Base-by-base conservation (phyloP, 768 basidiomycete species). In the Lyophyllum shimeji region DNA sequence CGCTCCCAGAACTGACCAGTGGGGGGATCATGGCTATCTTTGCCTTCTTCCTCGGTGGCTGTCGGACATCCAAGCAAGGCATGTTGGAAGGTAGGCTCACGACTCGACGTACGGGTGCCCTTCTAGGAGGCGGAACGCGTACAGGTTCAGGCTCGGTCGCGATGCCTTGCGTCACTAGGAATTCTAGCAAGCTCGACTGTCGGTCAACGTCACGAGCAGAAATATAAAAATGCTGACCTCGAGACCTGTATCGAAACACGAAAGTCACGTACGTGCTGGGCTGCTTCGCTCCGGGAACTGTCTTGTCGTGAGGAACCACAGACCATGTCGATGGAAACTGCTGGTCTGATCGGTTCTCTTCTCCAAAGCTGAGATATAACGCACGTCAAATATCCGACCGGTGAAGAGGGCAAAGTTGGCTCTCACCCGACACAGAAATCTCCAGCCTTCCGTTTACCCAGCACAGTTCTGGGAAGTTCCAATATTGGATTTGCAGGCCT, bases 181-280 rank as follows among this genome's bases (percentile, higher is more conserved):
- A 84, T 39, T 79, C 83, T 82, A 53, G 27, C 46, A 51, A 18
- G 9, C n/a, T 4, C 33, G 34, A 34, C 34, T 43, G 42, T 15
- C 20, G 18, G 24, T 18, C 31, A 21, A 52, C 47, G 37, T n/a
- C 4, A 11, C 33, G 15, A 31, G 21, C 8, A 29, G 39, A 46
- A 7, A 45, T 46, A 23, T 34, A 52, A 7, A 27, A 21, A 29
- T 7, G 29, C 72, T 42, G 57, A 84, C 86, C 82, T 53, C 68
- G 71, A 34, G 82, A 73, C 23, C 84, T 73, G 66, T 90, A 90
- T 39, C 83, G 76, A 65, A 89, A 90, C 2, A 82, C 72, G 63
- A 90, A 90, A 15, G 84, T 81, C 23, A 87, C 83, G 52, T 79
- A 82, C n/a, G 85, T 80, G 37, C 67, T 68, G 5, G 79, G 73